Base-by-base conservation (phyloP, 2,329 filamentous ascomycete species). In the Xylariaceae sp. region DNA sequence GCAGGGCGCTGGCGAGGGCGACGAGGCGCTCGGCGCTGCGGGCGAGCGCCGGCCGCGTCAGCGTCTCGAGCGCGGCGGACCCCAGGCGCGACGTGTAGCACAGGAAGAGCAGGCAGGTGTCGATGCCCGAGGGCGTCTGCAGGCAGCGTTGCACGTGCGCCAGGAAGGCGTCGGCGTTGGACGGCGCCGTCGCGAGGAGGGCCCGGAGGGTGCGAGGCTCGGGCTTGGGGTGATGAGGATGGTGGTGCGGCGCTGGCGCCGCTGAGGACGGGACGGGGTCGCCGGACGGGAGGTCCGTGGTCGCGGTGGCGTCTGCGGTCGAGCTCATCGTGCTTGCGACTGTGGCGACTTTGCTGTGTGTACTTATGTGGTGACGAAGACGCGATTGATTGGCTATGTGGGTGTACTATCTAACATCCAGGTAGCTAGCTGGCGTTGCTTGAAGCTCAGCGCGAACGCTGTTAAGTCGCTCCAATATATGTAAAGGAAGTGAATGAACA, bases 41-140 rank as follows among this genome's bases (percentile, higher is more conserved):
- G 53, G 80, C 76, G 53, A 90, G 77, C 60, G 86, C 81, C 50
- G 85, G 81, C 40, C 84, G 77, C 57, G 83, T 80, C 59, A 85
- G 71, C 44, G 74, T 65, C 52, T 79, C 74, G 65, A 89, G 79
- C 20, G 81, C 63, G 21, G 79, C 74, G 57, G 81, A 78, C 48
- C 77, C 67, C 52, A 87, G 73, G 58, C 84, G 85, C 52, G 87
- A 80, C 56, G 80, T 75, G 77, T 93, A 93, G 75, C 87, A 85
- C 59, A 87, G 71, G 63, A 88, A 84, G 60, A 88, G 82, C 65
- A 93, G 84, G 59, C 87, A 78, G 47, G 83, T 82, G 74, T 92
- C 89, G 71, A 88, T 85, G 67, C 89, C 89, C 37, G 81, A 73
- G 44, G 89, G 85, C 9, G 87, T 89, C 61, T 85, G 81, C 65